Conservation (phyloP, 257 asterid genomes). For the Agastache rugosa region DNA sequence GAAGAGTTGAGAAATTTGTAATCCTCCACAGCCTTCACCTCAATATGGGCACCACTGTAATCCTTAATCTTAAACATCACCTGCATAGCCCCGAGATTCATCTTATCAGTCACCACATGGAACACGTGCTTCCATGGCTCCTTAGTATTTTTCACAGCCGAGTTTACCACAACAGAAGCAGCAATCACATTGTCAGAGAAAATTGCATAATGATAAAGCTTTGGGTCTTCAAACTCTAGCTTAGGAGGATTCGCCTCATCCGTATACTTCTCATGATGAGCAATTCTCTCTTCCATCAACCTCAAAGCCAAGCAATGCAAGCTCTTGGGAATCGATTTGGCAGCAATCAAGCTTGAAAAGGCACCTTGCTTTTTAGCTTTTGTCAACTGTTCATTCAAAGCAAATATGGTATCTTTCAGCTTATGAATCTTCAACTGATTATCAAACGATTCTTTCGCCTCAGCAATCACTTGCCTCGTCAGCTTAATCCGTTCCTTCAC, state of each 20-base stretch:
- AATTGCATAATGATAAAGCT: conserved; percentile 74
- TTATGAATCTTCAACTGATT: conserved; percentile 76
- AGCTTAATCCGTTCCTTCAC: conserved; percentile 75
- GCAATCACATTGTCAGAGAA: conserved; percentile 84
- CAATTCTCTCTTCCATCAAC: conserved; percentile 80
- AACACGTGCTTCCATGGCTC: conserved; percentile 81
- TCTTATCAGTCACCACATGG: conserved; percentile 80
- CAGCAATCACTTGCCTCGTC: conserved; percentile 67
- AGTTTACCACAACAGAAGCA: conserved; percentile 83
- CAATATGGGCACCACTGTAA: conserved; percentile 73
- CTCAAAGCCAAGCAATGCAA: conserved; percentile 78
- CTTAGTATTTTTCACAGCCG: conserved; percentile 70
- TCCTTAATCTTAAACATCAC: conserved; percentile 77
- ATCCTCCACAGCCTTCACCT: conserved; percentile 83
- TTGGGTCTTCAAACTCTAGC: conserved; percentile 77
- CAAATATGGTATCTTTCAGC: conserved; percentile 75
- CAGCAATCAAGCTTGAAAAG: conserved; percentile 82
- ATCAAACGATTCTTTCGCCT: conserved; percentile 76
- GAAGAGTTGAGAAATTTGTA: conserved; percentile 74
- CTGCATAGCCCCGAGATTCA: conserved; percentile 87
- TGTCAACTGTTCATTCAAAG: conserved; percentile 67
- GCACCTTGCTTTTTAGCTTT: conserved; percentile 85
- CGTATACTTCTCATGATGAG: conserved; percentile 71
- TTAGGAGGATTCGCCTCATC: conserved; percentile 68
- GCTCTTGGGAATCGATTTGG: conserved; percentile 84